These are phyloP conservation scores for Ammopiptanthus mongolicus DNA, from an alignment of 306 rosid genomes.

Conservation along the genomic window DNA sequence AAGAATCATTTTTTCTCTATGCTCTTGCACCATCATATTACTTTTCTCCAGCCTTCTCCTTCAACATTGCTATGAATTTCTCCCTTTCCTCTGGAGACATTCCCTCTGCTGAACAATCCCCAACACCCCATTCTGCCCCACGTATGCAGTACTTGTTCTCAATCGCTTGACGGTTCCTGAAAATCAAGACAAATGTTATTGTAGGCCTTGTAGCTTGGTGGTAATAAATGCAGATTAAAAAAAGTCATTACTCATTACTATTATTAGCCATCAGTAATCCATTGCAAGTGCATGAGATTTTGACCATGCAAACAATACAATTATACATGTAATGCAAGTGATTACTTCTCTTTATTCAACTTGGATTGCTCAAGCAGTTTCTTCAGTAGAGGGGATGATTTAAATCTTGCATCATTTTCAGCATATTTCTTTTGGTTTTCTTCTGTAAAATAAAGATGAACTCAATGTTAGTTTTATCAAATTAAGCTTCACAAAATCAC, in stretches of 20 bases:
- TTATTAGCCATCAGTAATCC: not conserved
- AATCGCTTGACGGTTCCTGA: conserved; percentile 61
- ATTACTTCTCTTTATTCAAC: conserved; percentile 83
- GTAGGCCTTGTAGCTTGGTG: not conserved
- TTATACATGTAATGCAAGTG: not conserved
- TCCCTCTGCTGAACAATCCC: conserved; percentile 84
- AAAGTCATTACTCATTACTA: not conserved
- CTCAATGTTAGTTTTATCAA: conserved; percentile 10
- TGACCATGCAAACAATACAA: not conserved
- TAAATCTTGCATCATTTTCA: conserved; percentile 72
- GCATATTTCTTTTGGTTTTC: conserved; percentile 87
- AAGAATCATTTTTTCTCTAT: not conserved
- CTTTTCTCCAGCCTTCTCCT: conserved; percentile 54
- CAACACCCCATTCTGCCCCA: conserved; percentile 97
- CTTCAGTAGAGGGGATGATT: conserved; percentile 63
- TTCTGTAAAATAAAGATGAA: conserved; percentile 44
- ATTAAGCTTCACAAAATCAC: conserved; percentile 18
- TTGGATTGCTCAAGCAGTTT: conserved; percentile 71
- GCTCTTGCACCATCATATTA: conserved; percentile 21
- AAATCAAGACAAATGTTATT: not conserved
- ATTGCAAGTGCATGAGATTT: not conserved
- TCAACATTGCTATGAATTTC: conserved; percentile 65
- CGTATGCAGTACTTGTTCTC: conserved; percentile 84
- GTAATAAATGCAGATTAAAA: not conserved
- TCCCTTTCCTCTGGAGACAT: conserved; percentile 72